A percentile compares a stretch with the other conserved stretches of the same genome.
These are phyloP conservation scores for Pyrus hybrid DNA, from an alignment of 331 rosid genomes.

Conservation along the genomic window DNA sequence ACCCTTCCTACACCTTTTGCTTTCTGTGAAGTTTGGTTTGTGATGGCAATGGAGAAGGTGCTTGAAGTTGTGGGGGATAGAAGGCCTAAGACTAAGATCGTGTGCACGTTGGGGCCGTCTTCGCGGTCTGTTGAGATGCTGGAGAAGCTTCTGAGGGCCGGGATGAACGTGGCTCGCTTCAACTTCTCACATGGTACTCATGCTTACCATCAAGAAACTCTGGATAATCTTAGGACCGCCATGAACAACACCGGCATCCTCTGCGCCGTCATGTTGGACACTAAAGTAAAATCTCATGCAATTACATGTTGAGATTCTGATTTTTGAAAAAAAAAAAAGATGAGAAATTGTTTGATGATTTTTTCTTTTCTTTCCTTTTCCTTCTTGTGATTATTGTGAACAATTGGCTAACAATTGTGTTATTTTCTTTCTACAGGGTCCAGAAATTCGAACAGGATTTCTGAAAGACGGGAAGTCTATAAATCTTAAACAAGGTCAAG, in stretches of 20 bases:
- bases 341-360: background rate
- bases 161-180: conserved; percentile 76
- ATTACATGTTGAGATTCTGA: no score
- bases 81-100: conserved; percentile 85
- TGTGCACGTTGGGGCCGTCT: conserved; percentile 84
- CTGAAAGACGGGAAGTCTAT: conserved; percentile 71
- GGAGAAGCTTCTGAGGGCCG: conserved; percentile 47
- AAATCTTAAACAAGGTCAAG: conserved; percentile 61
- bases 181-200: conserved; percentile 95
- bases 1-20: background rate
- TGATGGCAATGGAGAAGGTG: conserved; percentile 3
- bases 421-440: conserved; percentile 44
- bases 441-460: conserved; percentile 94
- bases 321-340: no score
- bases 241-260: conserved; percentile 80
- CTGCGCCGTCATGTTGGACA: conserved; percentile 91
- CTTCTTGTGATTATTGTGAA: background rate
- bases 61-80: conserved; percentile 5
- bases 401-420: background rate
- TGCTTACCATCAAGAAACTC: conserved; percentile 83
- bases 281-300: conserved; percentile 39
- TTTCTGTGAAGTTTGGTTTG: background rate
- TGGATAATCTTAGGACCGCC: conserved; percentile 59
- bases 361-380: background rate
- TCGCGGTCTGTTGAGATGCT: conserved; percentile 65